Percentiles rank a stretch among this genome's conserved stretches.
Evolutionary conservation across 2,329 filamentous ascomycete species (phyloP).

Genomic region (Furcasterigmium sp.): DNA sequence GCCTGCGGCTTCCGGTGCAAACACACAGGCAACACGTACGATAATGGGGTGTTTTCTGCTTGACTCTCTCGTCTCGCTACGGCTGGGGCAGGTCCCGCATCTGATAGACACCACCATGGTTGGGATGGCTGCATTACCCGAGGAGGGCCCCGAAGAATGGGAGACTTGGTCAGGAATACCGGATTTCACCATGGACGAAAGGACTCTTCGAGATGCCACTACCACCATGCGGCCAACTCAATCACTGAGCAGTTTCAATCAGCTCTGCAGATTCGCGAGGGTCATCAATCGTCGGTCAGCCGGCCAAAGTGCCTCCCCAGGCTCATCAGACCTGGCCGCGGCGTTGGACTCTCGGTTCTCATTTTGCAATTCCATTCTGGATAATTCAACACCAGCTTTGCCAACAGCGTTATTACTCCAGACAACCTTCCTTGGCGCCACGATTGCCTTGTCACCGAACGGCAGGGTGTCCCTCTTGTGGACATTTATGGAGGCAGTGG

Average conservation of each 20-base stretch:
- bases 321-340: slow-evolving; percentile 23
- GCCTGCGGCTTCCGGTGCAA: no score
- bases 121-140: slow-evolving; percentile 43
- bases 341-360: slow-evolving; percentile 26
- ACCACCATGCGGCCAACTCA: slow-evolving; percentile 19
- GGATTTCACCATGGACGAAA: slow-evolving; percentile 23
- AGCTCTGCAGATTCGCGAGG: slow-evolving; percentile 32
- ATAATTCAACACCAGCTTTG: slow-evolving; percentile 24
- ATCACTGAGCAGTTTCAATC: slow-evolving; percentile 35
- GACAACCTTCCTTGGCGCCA: slow-evolving; percentile 29
- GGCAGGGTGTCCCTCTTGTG: slow-evolving; percentile 28
- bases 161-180: slow-evolving; percentile 59
- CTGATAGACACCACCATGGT: slow-evolving; percentile 42
- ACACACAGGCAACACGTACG: not conserved
- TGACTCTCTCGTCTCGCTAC: slow-evolving; percentile 51
- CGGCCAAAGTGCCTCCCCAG: slow-evolving; percentile 11
- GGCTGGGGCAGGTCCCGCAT: slow-evolving; percentile 44
- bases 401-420: slow-evolving; percentile 31
- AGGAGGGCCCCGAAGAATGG: slow-evolving; percentile 70
- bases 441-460: slow-evolving; percentile 23
- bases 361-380: slow-evolving; percentile 32
- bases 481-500: slow-evolving; percentile 28
- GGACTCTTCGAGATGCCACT: no score
- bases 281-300: slow-evolving; percentile 21
- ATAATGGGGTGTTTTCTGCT: slow-evolving; percentile 56